Base-by-base conservation (phyloP, 1,139 yeast species). In the Suhomyces coccinellae region DNA sequence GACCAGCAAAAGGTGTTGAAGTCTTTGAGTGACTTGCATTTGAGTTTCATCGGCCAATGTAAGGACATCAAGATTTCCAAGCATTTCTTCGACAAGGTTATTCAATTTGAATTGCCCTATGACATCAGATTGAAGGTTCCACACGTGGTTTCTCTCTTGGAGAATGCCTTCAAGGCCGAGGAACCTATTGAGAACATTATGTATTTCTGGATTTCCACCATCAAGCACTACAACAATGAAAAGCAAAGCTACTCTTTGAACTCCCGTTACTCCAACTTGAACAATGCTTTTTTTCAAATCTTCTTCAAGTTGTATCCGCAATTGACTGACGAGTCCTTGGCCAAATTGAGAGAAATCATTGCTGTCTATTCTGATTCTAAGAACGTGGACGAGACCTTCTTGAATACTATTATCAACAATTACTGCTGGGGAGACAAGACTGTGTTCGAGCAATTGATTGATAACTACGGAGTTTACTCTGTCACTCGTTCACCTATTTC, bases 21-120 rank as follows among this genome's bases (percentile, higher is more conserved):
- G 16, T 59, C 67, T 2, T 64, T 74, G 50, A 65, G 73, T 38
- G 87, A 85, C 63, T 82, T 86, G 41, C 96, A 87, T 65, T 75
- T 85, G 52, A 77, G 87, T 2, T 89, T 90, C 58, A 84, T 90
- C 58, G 96, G 96, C 40, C 83, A 82, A 52, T 85, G 91, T 63
- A 82, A 82, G 54, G 95, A 89, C 56, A 73, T 85, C 42, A 74
- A 73, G 29, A 82, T 88, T 40, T 88, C 96, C 5, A 80, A 79
- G 57, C 79, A 81, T 41, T 87, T 87, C 58, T 89, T 85, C 60
- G 82, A 82, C 52, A 85, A 85, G 59, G 91, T 90, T 0, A 71
- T 86, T 42, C 73, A 76, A 48, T 69, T 70, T 45, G 82, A 82
- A 49, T 82, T 86, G 72, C 95, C 96, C 15, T 87, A 87, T 62